A percentile compares a stretch with the other conserved stretches of the same genome.
phyloP scores from a whole-genome alignment of 1,139 yeast genomes.

The Protomyces arabidopsidicola region DNA sequence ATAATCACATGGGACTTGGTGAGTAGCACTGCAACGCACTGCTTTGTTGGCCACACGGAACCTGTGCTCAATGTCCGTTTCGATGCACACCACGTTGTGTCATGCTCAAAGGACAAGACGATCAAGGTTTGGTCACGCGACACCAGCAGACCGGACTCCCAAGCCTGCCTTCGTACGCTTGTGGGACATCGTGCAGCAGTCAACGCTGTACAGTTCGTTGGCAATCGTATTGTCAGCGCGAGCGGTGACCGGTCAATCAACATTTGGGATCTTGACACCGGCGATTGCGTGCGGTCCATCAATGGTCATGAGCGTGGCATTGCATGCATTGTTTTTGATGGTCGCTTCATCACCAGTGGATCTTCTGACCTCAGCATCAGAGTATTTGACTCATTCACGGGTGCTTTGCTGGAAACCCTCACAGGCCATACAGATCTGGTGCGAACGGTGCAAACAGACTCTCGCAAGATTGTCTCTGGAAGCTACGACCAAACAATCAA shows the following conservation, averaged over 20 bases:
- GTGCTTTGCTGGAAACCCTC: conserved; percentile 59
- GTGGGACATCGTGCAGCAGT: conserved; percentile 31
- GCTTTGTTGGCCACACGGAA: conserved; percentile 57
- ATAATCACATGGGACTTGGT: conserved; percentile 50
- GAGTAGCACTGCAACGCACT: conserved; percentile 55
- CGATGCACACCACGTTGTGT: conserved; percentile 26
- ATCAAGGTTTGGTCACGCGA: conserved; percentile 29
- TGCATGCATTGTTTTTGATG: conserved; percentile 32
- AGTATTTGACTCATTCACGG: conserved; percentile 53
- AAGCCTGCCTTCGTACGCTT: conserved; percentile 25
- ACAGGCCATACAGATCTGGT: conserved; percentile 52
- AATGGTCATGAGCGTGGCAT: conserved; percentile 30
- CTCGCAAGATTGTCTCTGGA: conserved; percentile 29
- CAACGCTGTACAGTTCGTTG: conserved; percentile 30
- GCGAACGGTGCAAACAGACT: conserved; percentile 28
- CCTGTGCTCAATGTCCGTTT: conserved; percentile 29
- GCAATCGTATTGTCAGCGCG: conserved; percentile 29
- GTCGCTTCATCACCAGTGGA: conserved; percentile 36
- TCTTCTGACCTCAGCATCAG: conserved; percentile 38
- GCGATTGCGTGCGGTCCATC: conserved; percentile 75
- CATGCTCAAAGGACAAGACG: conserved; percentile 31
- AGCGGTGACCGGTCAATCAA: conserved; percentile 89
- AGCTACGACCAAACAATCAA: conserved; percentile 47
- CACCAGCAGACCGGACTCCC: not conserved
- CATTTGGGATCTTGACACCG: conserved; percentile 91